Evolutionary conservation across 345 rosid genomes (phyloP).

Genomic region (Gossypium longicalyx): DNA sequence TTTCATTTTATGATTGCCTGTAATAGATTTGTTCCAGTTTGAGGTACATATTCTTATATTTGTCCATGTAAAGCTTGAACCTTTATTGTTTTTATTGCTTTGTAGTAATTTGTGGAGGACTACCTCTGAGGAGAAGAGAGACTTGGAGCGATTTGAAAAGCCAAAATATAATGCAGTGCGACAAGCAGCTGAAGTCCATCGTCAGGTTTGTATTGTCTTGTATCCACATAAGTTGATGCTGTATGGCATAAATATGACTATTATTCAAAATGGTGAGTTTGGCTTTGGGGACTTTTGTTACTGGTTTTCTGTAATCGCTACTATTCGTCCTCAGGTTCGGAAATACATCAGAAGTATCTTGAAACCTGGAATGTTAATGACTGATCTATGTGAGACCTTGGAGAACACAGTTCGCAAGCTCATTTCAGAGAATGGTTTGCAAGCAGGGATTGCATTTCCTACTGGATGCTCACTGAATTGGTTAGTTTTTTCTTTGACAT

Average conservation of each 20-base stretch:
- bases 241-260: background rate
- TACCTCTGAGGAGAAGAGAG: slow-evolving; percentile 96
- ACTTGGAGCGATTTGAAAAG: slow-evolving; percentile 75
- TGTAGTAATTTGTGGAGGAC: slow-evolving; percentile 86
- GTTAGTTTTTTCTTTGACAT: slow-evolving; percentile 30
- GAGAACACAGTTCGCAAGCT: slow-evolving; percentile 88
- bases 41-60: background rate
- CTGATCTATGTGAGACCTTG: slow-evolving; percentile 85
- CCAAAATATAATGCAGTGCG: slow-evolving; percentile 89
- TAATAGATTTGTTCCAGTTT: background rate
- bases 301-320: slow-evolving; percentile 5
- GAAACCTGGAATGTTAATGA: slow-evolving; percentile 94
- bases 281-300: background rate
- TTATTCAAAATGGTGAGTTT: background rate
- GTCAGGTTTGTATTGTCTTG: slow-evolving; percentile 50
- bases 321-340: slow-evolving; percentile 48
- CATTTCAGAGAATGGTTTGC: slow-evolving; percentile 82
- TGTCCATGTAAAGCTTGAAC: background rate
- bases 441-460: slow-evolving; percentile 98
- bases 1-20: background rate
- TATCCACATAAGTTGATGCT: background rate
- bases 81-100: background rate
- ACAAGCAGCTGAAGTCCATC: slow-evolving; percentile 98
- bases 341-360: slow-evolving; percentile 72
- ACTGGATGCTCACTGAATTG: slow-evolving; percentile 97